Evolutionary conservation across 768 basidiomycete genomes (phyloP), one percentile per base, ranked within the genome.

Genomic region (Suillus plorans): DNA sequence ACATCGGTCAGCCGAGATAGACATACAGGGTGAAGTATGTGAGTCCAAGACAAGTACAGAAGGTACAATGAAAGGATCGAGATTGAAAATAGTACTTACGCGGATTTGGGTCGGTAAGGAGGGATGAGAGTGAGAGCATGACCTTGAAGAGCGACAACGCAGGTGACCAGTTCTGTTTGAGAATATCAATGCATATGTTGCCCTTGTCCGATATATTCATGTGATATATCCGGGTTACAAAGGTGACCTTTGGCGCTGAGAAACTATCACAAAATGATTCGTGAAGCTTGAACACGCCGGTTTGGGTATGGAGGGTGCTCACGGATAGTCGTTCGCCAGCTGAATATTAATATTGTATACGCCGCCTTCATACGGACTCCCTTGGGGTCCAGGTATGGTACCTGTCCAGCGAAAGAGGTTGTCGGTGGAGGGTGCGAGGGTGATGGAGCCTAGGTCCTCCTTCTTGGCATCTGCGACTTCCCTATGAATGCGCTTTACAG

Each of bases 101-200:
- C 1, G 95, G 95, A 79, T 98, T 98, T 0, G 95, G 95, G 69
- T 97, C 95, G 13, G 94, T 95, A 59, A 98, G 81, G 13, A 98
- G 85, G 0, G 94, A 96, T 0, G 94, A 96, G 5, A 98, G 84
- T 34, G 94, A 96, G 22, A 98, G 86, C 77, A 98, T 89, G 71
- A 97, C 92, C 80, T 98, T 97, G 83, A 92, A 95, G 57, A 98
- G 81, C 3, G 94, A 96, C 25, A 98, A 78, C 2, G 95, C 95
- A 8, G 95, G 95, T 1, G 93, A 95, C 95, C 95, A 98, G 71
- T 93, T 91, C 71, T 88, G 85, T 79, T 98, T 97, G 64, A 98
- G 84, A 60, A 97, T 94, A 77, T 97, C 92, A 69, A 95, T 91
- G 72, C 92, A 94, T 61, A 94, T 89, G 68, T 82, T 84, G 50